Base-by-base conservation (phyloP, 148 eudicot genomes). In the Rhododendron molle region DNA sequence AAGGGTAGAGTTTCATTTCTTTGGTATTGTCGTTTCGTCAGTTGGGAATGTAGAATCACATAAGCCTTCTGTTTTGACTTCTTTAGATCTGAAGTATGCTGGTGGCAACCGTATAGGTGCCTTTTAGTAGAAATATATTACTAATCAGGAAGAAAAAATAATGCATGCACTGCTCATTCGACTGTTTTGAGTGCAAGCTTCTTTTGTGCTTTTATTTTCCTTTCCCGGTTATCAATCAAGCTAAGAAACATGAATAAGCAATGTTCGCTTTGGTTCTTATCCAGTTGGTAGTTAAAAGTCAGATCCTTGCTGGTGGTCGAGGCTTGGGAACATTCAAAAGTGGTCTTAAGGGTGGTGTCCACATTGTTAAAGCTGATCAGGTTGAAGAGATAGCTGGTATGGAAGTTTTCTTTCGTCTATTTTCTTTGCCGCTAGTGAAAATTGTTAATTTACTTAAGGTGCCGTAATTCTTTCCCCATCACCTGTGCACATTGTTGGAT, bases 281-380 rank as follows among this genome's bases (percentile, higher is more conserved):
- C 85, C 89, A 97, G 99, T 87, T 97, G 88, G 99, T 97, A 43
- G 99, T 97, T 84, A 97, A 97, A 91, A 95, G 98, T 85, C 98
- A 95, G 92, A 88, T 97, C 81, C 96, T 97, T 86, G 98, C 98
- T 88, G 98, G 99, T 89, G 99, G 99, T 46, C 92, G 99, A 88
- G 99, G 99, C 71, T 86, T 97, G 88, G 98, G 98, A 84, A 95
- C 94, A 21, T 97, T 97, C 89, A 94, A 94, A 90, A 95, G 88
- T 87, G 99, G 98, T 56, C 89, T 94, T 34, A 89, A 95, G 90
- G 99, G 99, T 72, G 99, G 99, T 73, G 99, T 97, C 50, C 99
- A 97, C 86, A 94, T 97, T 84, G 99, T 97, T 84, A 95, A 95
- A 89, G 87, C 92, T 65, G 95, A 94, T 44, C 89, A 95, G 86